Conservation (phyloP, 495 filamentous ascomycete species). For the Aspergillus heteromorphus region DNA sequence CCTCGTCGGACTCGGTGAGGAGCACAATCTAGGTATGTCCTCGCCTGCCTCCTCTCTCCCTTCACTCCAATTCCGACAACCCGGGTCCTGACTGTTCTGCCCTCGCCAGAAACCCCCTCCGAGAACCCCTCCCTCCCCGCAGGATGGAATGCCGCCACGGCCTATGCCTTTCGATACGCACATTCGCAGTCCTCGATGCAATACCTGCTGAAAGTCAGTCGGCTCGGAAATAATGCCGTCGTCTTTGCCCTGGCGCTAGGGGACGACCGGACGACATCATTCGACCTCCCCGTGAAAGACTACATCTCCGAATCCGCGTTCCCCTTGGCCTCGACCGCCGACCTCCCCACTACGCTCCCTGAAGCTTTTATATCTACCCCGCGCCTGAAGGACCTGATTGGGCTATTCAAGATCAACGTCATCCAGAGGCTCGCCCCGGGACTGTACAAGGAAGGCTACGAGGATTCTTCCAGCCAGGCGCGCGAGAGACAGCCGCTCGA, state of each 20-base stretch:
- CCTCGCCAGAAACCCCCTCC: conserved; percentile 41
- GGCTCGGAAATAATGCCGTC: conserved; percentile 78
- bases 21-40: conserved; percentile 57
- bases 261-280: conserved; percentile 72
- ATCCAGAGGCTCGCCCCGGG: conserved; percentile 75
- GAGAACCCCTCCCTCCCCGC: conserved; percentile 56
- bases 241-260: conserved; percentile 72
- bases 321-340: conserved; percentile 40
- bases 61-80: not conserved
- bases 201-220: conserved; percentile 75
- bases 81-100: conserved; percentile 2
- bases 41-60: not conserved
- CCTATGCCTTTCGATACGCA: conserved; percentile 78
- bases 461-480: conserved; percentile 42
- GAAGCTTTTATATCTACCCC: conserved; percentile 68
- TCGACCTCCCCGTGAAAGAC: conserved; percentile 71
- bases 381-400: conserved; percentile 62
- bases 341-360: conserved; percentile 45
- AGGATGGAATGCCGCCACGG: conserved; percentile 69
- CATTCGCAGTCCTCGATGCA: conserved; percentile 85
- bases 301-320: conserved; percentile 63
- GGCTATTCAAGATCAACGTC: conserved; percentile 65
- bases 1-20: conserved; percentile 76
- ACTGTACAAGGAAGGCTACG: conserved; percentile 70
- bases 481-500: conserved; percentile 28